Evolutionary conservation across 345 rosid genomes (phyloP).

Genomic region (Aquilaria sinensis): DNA sequence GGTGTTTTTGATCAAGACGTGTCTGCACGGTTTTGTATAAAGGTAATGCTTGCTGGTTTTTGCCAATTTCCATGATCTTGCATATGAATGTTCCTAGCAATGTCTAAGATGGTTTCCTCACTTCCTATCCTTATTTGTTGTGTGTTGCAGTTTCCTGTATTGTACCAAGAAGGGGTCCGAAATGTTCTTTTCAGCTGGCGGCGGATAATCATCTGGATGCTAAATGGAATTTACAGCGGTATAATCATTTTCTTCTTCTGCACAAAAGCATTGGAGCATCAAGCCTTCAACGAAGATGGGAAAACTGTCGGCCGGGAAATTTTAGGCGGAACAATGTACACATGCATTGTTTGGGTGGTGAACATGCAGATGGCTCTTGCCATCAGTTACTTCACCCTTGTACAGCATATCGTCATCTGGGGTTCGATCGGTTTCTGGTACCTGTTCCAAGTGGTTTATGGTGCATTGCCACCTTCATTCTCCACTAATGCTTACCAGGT

Average conservation of each 20-base stretch:
- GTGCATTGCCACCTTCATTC: slow-evolving; percentile 33
- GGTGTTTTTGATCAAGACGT: slow-evolving; percentile 96
- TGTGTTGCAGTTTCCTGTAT: slow-evolving; percentile 65
- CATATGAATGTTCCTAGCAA: neutral
- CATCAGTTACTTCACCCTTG: slow-evolving; percentile 67
- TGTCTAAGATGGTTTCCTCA: neutral
- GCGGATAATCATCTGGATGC: slow-evolving; percentile 74
- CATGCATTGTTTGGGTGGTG: slow-evolving; percentile 85
- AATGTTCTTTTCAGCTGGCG: slow-evolving; percentile 82
- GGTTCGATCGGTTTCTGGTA: slow-evolving; percentile 67
- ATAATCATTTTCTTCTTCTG: slow-evolving; percentile 64
- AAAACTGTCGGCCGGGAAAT: slow-evolving; percentile 55
- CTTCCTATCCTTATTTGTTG: neutral
- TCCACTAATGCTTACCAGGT: slow-evolving; percentile 58
- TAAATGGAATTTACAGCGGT: slow-evolving; percentile 60
- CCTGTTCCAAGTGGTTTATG: slow-evolving; percentile 58
- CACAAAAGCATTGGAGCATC: slow-evolving; percentile 49
- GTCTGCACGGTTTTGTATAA: slow-evolving; percentile 55
- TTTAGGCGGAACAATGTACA: slow-evolving; percentile 70
- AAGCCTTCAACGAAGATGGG: slow-evolving; percentile 62
- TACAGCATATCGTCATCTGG: slow-evolving; percentile 72
- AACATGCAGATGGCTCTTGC: slow-evolving; percentile 77
- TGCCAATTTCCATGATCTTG: no score
- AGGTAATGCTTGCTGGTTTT: slow-evolving; percentile 34
- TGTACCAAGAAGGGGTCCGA: slow-evolving; percentile 93